Evolutionary conservation across 805 yeast species (phyloP).

Genomic region (Metschnikowia proteae): DNA sequence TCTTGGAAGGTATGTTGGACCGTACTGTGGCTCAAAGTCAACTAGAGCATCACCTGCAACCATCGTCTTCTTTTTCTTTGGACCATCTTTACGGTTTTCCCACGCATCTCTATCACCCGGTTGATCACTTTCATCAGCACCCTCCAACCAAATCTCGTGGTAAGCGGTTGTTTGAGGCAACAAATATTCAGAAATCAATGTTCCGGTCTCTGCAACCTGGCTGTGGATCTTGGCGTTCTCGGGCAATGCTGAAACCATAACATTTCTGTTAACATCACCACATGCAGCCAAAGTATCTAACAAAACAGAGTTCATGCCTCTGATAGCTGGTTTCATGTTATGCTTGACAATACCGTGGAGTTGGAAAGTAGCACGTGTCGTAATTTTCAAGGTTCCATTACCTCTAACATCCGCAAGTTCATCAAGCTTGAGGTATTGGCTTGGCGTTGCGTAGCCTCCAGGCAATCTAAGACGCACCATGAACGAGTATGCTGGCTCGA

Average conservation of each 20-base stretch:
- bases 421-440: slow-evolving; percentile 85
- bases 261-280: slow-evolving; percentile 97
- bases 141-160: slow-evolving; percentile 95
- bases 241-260: slow-evolving; percentile 88
- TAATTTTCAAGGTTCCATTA: slow-evolving; percentile 88
- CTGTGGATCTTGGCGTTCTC: slow-evolving; percentile 75
- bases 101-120: slow-evolving; percentile 61
- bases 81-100: slow-evolving; percentile 68
- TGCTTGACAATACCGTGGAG: slow-evolving; percentile 91
- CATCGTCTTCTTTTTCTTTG: slow-evolving; percentile 72
- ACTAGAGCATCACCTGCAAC: slow-evolving; percentile 85
- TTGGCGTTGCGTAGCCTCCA: slow-evolving; percentile 84
- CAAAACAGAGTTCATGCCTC: slow-evolving; percentile 86
- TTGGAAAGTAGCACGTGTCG: slow-evolving; percentile 97
- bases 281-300: slow-evolving; percentile 97
- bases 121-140: slow-evolving; percentile 69
- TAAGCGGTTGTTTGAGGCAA: slow-evolving; percentile 92
- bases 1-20: slow-evolving; percentile 85
- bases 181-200: slow-evolving; percentile 70
- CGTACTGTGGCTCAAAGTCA: slow-evolving; percentile 83
- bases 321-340: slow-evolving; percentile 81
- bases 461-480: slow-evolving; percentile 96
- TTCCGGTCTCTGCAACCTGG: slow-evolving; percentile 64
- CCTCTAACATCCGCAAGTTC: slow-evolving; percentile 78
- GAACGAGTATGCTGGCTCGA: slow-evolving; percentile 94